Conservation (phyloP, 2,329 filamentous ascomycete species). For the Lecanoromycetidae sp. region DNA sequence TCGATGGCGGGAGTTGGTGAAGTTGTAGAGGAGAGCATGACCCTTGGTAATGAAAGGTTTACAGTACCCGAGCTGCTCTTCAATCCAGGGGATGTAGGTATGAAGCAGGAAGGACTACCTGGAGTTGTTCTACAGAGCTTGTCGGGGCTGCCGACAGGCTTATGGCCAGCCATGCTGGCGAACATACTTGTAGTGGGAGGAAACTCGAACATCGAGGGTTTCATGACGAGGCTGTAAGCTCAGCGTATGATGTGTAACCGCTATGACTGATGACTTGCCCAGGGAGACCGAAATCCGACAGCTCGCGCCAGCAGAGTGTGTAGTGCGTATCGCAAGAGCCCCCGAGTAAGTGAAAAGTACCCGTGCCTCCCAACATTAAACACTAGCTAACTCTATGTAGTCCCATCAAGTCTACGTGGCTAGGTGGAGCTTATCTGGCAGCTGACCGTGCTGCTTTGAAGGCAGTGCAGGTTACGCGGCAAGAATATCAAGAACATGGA, state of each 20-base stretch:
- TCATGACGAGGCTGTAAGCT: constrained; percentile 59
- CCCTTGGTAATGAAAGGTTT: constrained; percentile 86
- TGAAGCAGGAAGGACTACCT: constrained; percentile 69
- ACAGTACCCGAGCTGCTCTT: constrained; percentile 82
- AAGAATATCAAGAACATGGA: constrained; percentile 84
- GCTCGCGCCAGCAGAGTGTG: constrained; percentile 62
- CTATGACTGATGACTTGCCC: constrained; percentile 10
- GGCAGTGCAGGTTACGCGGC: constrained; percentile 63
- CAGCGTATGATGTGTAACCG: not conserved
- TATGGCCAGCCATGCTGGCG: constrained; percentile 72
- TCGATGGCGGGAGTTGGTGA: constrained; percentile 36
- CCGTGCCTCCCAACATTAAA: not conserved
- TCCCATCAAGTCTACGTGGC: constrained; percentile 72
- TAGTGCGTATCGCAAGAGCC: constrained; percentile 60
- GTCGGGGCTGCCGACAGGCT: constrained; percentile 59
- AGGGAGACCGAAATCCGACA: constrained; percentile 57
- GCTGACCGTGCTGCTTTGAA: constrained; percentile 52
- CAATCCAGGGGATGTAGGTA: constrained; percentile 70
- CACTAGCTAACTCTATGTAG: constrained; percentile 20
- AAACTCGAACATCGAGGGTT: constrained; percentile 66
- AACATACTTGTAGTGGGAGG: constrained; percentile 87
- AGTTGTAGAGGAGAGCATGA: constrained; percentile 64
- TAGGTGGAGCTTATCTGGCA: constrained; percentile 69
- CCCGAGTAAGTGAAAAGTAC: constrained; percentile 39
- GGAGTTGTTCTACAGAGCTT: constrained; percentile 74